A percentile compares a stretch with the other conserved stretches of the same genome.
Evolutionary conservation across 148 eudicot genomes (phyloP).

Genomic region (Rhododendron simsii): DNA sequence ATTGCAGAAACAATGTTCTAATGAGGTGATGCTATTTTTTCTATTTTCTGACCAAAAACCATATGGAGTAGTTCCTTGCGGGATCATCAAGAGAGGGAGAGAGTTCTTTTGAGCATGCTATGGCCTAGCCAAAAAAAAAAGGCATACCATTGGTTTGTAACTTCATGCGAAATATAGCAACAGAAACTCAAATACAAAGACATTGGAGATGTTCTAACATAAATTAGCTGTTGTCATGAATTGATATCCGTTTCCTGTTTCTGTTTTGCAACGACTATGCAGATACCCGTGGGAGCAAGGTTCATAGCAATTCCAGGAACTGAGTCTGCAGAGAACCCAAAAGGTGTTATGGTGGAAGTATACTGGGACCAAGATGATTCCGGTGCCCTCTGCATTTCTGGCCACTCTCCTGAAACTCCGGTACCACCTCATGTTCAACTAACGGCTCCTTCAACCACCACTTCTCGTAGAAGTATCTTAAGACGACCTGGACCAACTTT

Average conservation of each 20-base stretch:
- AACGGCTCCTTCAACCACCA: conserved; percentile 13
- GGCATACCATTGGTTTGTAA: neutral
- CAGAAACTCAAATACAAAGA: neutral
- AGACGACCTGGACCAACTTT: conserved; percentile 19
- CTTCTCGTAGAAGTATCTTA: conserved; percentile 15
- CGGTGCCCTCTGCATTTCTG: conserved; percentile 74
- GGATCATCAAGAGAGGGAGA: neutral
- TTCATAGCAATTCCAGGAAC: conserved; percentile 65
- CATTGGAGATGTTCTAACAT: neutral
- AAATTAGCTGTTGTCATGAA: neutral
- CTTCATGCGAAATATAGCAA: neutral
- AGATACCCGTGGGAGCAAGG: conserved; percentile 79
- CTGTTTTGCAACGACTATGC: conserved; percentile 12
- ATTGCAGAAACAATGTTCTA: neutral
- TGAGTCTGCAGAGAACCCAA: conserved; percentile 50
- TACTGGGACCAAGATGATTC: conserved; percentile 83
- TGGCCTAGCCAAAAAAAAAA: neutral
- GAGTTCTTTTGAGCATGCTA: neutral
- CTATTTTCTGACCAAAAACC: neutral
- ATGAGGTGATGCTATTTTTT: neutral
- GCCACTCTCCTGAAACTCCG: conserved; percentile 60
- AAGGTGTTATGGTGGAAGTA: conserved; percentile 80
- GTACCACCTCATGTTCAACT: conserved; percentile 31
- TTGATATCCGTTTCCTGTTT: neutral
- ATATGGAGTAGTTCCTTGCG: neutral